Base-by-base conservation (phyloP, 2,329 filamentous ascomycete genomes). In the Calonectria naviculata region DNA sequence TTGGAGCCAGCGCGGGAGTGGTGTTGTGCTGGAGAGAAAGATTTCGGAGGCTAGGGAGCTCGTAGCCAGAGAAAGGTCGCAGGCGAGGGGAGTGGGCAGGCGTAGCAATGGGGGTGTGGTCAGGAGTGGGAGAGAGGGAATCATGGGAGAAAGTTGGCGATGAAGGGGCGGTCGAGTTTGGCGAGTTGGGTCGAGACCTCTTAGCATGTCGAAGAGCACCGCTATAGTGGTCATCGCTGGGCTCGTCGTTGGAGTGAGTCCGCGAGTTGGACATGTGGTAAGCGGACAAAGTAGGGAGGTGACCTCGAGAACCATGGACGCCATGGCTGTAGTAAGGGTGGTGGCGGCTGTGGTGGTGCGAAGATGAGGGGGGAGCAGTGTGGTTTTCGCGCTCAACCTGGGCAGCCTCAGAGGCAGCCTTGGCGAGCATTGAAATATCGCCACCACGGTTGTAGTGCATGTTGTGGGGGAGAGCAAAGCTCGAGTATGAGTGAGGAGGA, bases 31-130 rank as follows among this genome's bases (percentile, higher is more conserved):
- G 81, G 66, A 90, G 81, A 31, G 87, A 87, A 67, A 92, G 82
- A 75, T 89, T 89, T 69, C 97, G 93, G 78, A 99, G 91, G 49
- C 94, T 95, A 36, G 97, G 96, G 66, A 98, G 88, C 82, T 98
- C 95, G 78, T 87, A 85, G 66, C 96, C 89, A 75, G 93, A 90
- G 80, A 94, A 93, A 4, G 96, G 94, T 71, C 95, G 90, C 76
- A 99, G 88, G 49, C 97, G 94, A 63, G 97, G 97, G 21, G 95
- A 98, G 84, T 98, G 97, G 49, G 95, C 96, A 5, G 96, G 96
- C 6, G 96, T 99, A 31, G 95, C 96, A 67, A 98, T 91, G n/a
- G 96, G 96, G n/a, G 97, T 98, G 86, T 98, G 95, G 80, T 98
- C 96, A 13, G 96, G 97, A 2, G 96, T 99, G 5, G 96, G 97